Evolutionary conservation across 2,329 filamentous ascomycete genomes (phyloP), one percentile per base, ranked within the genome.

Genomic region (Beauveria sp.): DNA sequence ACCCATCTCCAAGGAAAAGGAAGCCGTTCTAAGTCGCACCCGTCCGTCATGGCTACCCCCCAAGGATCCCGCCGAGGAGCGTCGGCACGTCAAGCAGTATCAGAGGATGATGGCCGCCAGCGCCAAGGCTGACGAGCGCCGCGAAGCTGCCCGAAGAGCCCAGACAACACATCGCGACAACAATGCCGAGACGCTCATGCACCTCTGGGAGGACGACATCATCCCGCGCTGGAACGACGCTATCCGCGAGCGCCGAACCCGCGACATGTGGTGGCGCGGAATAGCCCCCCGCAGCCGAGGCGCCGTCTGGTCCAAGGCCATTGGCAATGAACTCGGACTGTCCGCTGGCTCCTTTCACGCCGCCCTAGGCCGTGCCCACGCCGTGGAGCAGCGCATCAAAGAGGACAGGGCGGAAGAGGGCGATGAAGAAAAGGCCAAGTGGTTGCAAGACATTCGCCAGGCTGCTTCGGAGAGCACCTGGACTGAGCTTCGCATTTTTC

Each of bases 1-100:
- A 42, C 90, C 90, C 18, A 86, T 93, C 30, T 93, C 90, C 51
- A 92, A 90, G 72, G 90, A 95, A 74, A 95, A 95, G 72, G 89
- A 93, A 69, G 90, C 90, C 3, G 89, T 93, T 2, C 78, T 95
- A 24, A 91, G 89, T 26, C 82, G 91, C 20, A 95, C 90, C 2
- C 81, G 90, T 43, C 90, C 90, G 0, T 92, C 89, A 1, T 95
- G 91, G 91, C 78, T 95, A 2, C 90, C 91, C 1, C 90, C 90
- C 1, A 95, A 95, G 75, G 87, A 95, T 66, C 93, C 91, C 2
- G 89, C 89, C 59, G 95, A 99, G 73, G 95, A 99, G 76, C 90
- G 85, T 71, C 88, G 87, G 66, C 95, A 99, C 73, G 72, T 99
- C 66, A 92, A 85, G 69, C 86, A 95, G 71, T 95, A 93, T 70